These are phyloP conservation scores for Russula ochroleuca DNA, from an alignment of 768 basidiomycete genomes.

Conservation along the genomic window DNA sequence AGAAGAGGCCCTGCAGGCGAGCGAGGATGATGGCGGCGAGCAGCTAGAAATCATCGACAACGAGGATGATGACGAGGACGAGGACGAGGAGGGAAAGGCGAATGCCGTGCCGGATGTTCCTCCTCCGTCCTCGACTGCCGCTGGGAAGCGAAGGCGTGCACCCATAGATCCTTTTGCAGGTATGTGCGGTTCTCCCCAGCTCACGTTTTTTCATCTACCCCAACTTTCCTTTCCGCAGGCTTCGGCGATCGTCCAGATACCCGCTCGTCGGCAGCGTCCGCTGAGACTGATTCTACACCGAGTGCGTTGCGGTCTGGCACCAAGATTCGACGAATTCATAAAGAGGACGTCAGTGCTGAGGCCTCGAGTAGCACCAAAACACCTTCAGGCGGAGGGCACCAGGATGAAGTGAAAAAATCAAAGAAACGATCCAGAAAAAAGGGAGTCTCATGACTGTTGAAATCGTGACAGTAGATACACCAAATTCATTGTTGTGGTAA, in stretches of 20 bases:
- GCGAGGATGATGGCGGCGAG: conserved; percentile 34
- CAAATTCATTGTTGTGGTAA: not conserved
- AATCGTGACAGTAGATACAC: not conserved
- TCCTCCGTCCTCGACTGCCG: not conserved
- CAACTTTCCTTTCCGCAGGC: conserved; percentile 29
- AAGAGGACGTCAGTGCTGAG: not conserved
- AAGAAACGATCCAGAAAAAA: conserved; percentile 22
- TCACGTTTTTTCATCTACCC: not conserved
- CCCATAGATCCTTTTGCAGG: conserved; percentile 66
- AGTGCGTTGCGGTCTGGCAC: not conserved
- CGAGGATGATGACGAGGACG: conserved; percentile 30
- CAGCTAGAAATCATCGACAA: conserved; percentile 40
- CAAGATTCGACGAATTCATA: not conserved
- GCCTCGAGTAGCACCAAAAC: conserved; percentile 10
- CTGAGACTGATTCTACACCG: conserved; percentile 1
- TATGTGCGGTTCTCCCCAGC: conserved; percentile 31
- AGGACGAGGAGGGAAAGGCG: conserved; percentile 32
- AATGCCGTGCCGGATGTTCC: conserved; percentile 12
- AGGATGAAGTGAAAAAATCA: conserved; percentile 1
- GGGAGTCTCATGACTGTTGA: conserved; percentile 4
- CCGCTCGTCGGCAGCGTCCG: not conserved
- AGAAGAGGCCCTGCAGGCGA: conserved; percentile 33
- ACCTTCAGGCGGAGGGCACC: conserved; percentile 6
- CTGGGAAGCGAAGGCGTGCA: conserved; percentile 48
- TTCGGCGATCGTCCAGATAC: conserved; percentile 32